Conservation (phyloP, 2,329 filamentous ascomycete species). For the Penicillium olsonii region DNA sequence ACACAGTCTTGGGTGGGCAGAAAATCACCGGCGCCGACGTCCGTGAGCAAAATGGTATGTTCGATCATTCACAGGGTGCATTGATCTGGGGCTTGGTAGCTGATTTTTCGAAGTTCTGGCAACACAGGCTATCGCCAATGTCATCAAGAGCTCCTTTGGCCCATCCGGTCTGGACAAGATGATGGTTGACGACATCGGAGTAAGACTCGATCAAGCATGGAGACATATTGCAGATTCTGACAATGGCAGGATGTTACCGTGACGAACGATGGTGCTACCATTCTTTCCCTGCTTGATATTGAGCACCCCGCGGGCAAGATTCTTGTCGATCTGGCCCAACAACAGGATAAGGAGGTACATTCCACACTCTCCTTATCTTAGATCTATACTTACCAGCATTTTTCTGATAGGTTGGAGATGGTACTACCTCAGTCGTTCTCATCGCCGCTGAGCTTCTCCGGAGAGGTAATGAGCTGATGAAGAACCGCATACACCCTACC, state of each 20-base stretch:
- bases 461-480: slow-evolving; percentile 96
- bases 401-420: slow-evolving; percentile 73
- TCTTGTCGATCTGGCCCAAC: slow-evolving; percentile 92
- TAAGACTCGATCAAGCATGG: slow-evolving; percentile 49
- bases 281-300: slow-evolving; percentile 90
- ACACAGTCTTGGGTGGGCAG: slow-evolving; percentile 80
- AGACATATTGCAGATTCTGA: slow-evolving; percentile 22
- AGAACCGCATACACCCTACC: slow-evolving; percentile 98
- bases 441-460: slow-evolving; percentile 94
- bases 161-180: slow-evolving; percentile 98
- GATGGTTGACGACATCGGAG: slow-evolving; percentile 99
- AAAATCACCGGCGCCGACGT: slow-evolving; percentile 98
- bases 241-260: slow-evolving; percentile 82
- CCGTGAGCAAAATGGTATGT: slow-evolving; percentile 87
- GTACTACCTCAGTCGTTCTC: slow-evolving; percentile 95
- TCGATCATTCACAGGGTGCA: slow-evolving; percentile 17
- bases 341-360: slow-evolving; percentile 87
- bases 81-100: slow-evolving; percentile 3
- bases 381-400: background rate
- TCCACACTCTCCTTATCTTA: background rate
- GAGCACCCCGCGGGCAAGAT: slow-evolving; percentile 99
- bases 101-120: slow-evolving; percentile 68
- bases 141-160: slow-evolving; percentile 98
- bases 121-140: slow-evolving; percentile 96
- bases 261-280: slow-evolving; percentile 97